phyloP scores from a whole-genome alignment of 2,329 filamentous ascomycete species.

The Exophiala lecanii-corni region DNA sequence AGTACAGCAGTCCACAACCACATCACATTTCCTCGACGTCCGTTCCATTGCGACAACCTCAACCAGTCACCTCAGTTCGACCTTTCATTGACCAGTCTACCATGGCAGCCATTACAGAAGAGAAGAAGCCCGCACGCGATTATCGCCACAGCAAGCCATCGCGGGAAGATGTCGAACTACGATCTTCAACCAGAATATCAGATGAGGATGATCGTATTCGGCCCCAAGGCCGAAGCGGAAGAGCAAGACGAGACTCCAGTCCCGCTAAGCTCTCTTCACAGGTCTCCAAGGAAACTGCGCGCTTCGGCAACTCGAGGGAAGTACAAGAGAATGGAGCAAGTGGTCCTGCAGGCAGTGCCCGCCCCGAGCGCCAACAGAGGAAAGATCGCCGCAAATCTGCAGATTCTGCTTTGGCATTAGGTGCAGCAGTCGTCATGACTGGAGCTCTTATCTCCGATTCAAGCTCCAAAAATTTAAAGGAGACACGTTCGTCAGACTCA shows the following conservation, averaged over 20 bases:
- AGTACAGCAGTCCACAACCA: constrained; percentile 1
- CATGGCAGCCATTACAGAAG: background rate
- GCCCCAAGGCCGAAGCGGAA: too few relatives aligned
- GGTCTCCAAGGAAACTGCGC: constrained; percentile 50
- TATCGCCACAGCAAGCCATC: background rate
- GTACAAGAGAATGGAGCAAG: too few relatives aligned
- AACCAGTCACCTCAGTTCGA: constrained; percentile 70
- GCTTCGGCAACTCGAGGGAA: constrained; percentile 54
- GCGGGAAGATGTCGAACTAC: background rate
- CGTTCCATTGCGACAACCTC: constrained; percentile 75
- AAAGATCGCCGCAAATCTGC: constrained; percentile 21
- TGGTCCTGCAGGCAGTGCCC: too few relatives aligned
- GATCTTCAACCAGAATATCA: too few relatives aligned
- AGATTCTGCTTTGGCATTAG: constrained; percentile 5
- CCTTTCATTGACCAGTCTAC: constrained; percentile 26
- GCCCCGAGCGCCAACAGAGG: too few relatives aligned
- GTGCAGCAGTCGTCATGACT: background rate
- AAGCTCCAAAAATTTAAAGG: background rate
- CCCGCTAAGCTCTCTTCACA: constrained; percentile 19
- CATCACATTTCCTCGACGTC: constrained; percentile 30
- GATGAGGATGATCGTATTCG: too few relatives aligned
- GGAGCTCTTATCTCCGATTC: background rate
- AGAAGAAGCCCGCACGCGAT: background rate
- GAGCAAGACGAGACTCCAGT: constrained; percentile 15
- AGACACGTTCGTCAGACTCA: constrained; percentile 2